Base-by-base conservation (phyloP, 2,329 filamentous ascomycete species). In the Neofusicoccum parvum region DNA sequence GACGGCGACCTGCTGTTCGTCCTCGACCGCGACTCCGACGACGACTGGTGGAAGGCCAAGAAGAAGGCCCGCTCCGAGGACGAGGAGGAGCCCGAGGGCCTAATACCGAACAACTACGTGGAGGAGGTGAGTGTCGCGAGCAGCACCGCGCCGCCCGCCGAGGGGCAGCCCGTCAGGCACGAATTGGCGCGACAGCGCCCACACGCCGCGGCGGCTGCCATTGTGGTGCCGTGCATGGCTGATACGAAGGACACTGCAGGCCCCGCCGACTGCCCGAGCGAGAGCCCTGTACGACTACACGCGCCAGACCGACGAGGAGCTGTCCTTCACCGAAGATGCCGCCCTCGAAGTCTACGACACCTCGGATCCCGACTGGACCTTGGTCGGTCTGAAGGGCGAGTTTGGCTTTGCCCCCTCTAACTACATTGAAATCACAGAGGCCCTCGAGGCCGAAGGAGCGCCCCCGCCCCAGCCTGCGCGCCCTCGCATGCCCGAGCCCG, bases 241-340 rank as follows among this genome's bases (percentile, higher is more conserved):
- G 58, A 66, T n/a, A 15, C 11, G 27, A 27, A 12, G 14, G 1
- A 4, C 39, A 66, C 67, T n/a, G 63, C 70, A 92, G 88, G 89
- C 89, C 66, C 81, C 85, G 72, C 86, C 91, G 27, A 79, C 87
- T 68, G 82, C 87, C 68, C 85, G 89, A 70, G 95, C 94, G 58
- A 93, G 90, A 77, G 92, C 95, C n/a, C 86, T 98, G n/a, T 99
- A 94, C 82, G 95, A 99, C 78, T 99, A 99, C 78, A 92, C 92
- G 59, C 88, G 94, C 72, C 95, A 99, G 81, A 99, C 95, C 27
- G 95, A 99, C 75, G 95, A 99, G 79, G 95, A 99, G 80, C 84
- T 99, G 10, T 98, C 94, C 27, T 98, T 99, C 76, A 87, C 92
- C 56, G 95, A 99, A 81, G 94, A 97, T 75, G 89, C 90, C 46